Base-by-base conservation (phyloP, 805 yeast genomes). In the Kazachstania viticola region DNA sequence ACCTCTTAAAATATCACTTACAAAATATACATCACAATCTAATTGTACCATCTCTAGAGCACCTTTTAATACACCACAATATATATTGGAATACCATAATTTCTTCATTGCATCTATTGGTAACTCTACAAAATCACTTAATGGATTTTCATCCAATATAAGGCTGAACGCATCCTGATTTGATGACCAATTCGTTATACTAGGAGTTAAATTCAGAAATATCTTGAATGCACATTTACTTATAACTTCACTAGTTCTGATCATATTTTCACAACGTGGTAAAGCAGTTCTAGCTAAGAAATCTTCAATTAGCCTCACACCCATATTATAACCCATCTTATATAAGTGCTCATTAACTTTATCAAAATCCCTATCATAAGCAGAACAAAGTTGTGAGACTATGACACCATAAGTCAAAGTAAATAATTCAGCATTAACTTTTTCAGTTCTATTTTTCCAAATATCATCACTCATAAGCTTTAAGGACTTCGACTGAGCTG, bases 11-110 rank as follows among this genome's bases (percentile, higher is more conserved):
- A 68, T 73, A 51, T 91, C 98, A 42, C 77, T 72, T 2, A 83
- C 71, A 51, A 87, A 91, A 42, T 60, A 63, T 2, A 77, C 84
- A 34, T 87, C 94, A 31, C 87, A 84, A 36, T 87, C 94, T 46
- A 91, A 60, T 51, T 91, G 98, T 3, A 91, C 94, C 95, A 87
- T 88, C 49, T 87, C 95, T 31, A 91, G 60, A 0, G 94, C 85
- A 4, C 97, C 97, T 36, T 83, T 72, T 31, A 91, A 58, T 3
- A 91, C 91, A 13, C 98, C 98, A 40, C 87, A 80, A 17, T 85
- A 60, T 3, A 91, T 70, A 48, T 91, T 93, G 1, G 94, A 81
- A 51, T 87, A 91, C 97, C 98, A 91, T 32, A 91, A 62, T 46
- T 79, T 83, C 40, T 69, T 70, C 35, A 62, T 68, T 2, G 78